These are phyloP conservation scores for Neophaeococcomyces aloes DNA, from an alignment of 2,329 filamentous ascomycete genomes.

Conservation along the genomic window DNA sequence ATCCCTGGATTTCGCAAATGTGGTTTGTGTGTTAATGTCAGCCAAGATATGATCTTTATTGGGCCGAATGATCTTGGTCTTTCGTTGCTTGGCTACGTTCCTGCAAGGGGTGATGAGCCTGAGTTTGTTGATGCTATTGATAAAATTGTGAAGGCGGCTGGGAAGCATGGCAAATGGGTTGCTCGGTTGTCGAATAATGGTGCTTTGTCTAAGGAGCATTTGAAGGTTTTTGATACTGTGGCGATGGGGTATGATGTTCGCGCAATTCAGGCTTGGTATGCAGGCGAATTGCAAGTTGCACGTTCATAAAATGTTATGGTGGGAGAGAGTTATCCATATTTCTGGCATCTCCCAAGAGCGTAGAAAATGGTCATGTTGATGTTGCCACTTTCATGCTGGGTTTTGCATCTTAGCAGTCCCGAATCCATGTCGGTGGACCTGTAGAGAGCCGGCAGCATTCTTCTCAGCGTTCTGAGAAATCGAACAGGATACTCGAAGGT, in stretches of 20 bases:
- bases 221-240: constrained; percentile 34
- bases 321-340: no score
- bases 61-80: constrained; percentile 36
- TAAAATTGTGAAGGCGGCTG: constrained; percentile 47
- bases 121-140: constrained; percentile 51
- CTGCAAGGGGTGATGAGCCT: constrained; percentile 43
- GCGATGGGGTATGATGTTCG: constrained; percentile 38
- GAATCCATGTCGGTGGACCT: no score
- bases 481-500: no score
- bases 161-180: constrained; percentile 54
- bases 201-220: constrained; percentile 31
- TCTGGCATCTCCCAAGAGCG: no score
- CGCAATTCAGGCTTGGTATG: constrained; percentile 44
- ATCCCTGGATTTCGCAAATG: no score
- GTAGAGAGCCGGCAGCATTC: no score
- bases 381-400: no score
- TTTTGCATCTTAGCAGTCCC: no score
- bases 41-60: constrained; percentile 33
- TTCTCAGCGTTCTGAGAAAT: no score
- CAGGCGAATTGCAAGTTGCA: constrained; percentile 31
- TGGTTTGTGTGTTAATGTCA: no score
- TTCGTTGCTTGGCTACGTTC: constrained; percentile 52
- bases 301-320: no score
- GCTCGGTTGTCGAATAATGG: constrained; percentile 44
- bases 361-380: no score